Conservation (phyloP, 2,329 filamentous ascomycete genomes). For the Ascochyta rabiei region DNA sequence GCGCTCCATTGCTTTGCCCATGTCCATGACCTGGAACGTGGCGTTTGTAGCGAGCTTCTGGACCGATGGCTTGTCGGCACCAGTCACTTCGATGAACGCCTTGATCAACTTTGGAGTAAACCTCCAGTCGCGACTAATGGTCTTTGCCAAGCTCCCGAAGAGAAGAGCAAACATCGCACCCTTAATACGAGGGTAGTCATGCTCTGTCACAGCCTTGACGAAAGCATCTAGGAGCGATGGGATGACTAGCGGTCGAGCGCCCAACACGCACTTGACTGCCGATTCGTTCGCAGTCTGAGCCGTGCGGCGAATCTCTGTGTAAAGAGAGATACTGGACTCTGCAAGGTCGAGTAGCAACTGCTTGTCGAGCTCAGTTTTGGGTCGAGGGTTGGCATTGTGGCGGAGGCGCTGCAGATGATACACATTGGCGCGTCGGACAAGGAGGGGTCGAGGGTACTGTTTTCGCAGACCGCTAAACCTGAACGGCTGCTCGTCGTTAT, state of each 20-base stretch:
- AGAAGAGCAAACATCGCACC: constrained; percentile 90
- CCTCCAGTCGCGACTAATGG: constrained; percentile 89
- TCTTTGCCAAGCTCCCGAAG: constrained; percentile 86
- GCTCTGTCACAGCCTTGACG: constrained; percentile 75
- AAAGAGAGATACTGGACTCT: constrained; percentile 85
- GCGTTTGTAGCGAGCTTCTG: constrained; percentile 84
- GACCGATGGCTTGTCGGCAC: constrained; percentile 91
- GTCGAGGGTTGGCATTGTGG: constrained; percentile 87
- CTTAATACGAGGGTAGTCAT: constrained; percentile 91
- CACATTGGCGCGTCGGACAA: constrained; percentile 89
- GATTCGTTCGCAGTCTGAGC: constrained; percentile 93
- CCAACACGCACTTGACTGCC: constrained; percentile 87
- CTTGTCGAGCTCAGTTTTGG: constrained; percentile 90
- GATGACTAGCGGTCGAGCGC: constrained; percentile 85
- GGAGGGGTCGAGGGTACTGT: constrained; percentile 87
- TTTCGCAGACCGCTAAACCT: constrained; percentile 93
- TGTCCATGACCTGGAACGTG: constrained; percentile 86
- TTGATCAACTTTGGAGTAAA: constrained; percentile 90
- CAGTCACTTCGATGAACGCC: constrained; percentile 86
- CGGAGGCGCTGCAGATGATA: constrained; percentile 94
- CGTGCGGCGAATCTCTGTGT: constrained; percentile 93
- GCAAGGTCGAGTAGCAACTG: constrained; percentile 83
- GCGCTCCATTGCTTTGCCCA: constrained; percentile 84
- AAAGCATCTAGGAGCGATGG: constrained; percentile 82
- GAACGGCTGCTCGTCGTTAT: constrained; percentile 87